Percentiles rank a stretch among this genome's conserved stretches.
These are phyloP conservation scores for Xanthoconium separans DNA, from an alignment of 1,284 basidiomycete species.

Conservation along the genomic window DNA sequence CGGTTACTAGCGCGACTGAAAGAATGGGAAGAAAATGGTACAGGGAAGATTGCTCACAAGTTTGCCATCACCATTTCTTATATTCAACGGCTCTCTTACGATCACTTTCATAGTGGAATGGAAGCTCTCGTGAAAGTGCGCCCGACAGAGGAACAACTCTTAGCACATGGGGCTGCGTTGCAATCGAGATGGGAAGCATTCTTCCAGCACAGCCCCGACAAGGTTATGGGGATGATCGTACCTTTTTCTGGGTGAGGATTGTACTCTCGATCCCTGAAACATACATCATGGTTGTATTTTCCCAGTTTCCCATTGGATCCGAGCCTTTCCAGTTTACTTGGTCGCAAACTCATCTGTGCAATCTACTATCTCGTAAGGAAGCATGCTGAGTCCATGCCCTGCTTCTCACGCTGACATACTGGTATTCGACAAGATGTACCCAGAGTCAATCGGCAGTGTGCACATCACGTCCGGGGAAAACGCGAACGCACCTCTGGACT, in stretches of 20 bases:
- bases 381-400: fast-evolving
- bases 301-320: constrained; percentile 7
- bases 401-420: not conserved
- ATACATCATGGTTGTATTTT: not conserved
- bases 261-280: not conserved
- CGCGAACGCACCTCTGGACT: constrained; percentile 19
- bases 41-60: constrained; percentile 52
- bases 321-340: not conserved
- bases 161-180: constrained; percentile 38
- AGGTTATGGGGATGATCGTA: constrained; percentile 19
- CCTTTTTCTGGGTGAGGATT: constrained; percentile 16
- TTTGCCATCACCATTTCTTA: constrained; percentile 22
- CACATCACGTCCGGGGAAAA: constrained; percentile 31
- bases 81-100: not conserved
- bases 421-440: constrained; percentile 24
- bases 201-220: constrained; percentile 30
- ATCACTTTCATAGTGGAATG: constrained; percentile 29
- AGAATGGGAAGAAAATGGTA: constrained; percentile 45
- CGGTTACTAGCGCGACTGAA: constrained; percentile 36
- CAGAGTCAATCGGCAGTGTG: constrained; percentile 27
- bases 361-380: constrained; percentile 18
- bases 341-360: constrained; percentile 9
- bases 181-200: constrained; percentile 39
- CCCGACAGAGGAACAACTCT: constrained; percentile 36
- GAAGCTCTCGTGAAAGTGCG: constrained; percentile 42